Evolutionary conservation across 768 basidiomycete genomes (phyloP).

Genomic region (Boletellus ananas): DNA sequence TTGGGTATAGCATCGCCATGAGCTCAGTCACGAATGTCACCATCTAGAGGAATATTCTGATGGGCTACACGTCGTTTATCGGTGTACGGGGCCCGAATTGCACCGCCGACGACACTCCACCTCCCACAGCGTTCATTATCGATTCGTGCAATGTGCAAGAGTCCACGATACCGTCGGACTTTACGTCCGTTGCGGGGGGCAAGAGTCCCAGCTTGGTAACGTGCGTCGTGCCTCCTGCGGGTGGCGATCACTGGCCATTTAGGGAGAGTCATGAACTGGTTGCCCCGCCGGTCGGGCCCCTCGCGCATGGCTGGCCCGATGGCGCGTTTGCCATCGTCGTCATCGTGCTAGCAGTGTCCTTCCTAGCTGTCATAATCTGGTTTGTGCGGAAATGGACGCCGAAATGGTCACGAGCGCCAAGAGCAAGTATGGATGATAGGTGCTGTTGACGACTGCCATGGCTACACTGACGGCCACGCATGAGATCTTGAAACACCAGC

Average conservation of each 20-base stretch:
- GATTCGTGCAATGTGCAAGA: constrained; percentile 40
- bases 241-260: constrained; percentile 71
- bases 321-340: constrained; percentile 52
- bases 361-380: constrained; percentile 40
- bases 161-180: constrained; percentile 49
- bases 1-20: constrained; percentile 70
- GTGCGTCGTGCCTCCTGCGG: constrained; percentile 63
- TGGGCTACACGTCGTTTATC: constrained; percentile 73
- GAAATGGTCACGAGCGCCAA: constrained; percentile 30
- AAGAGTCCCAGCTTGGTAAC: constrained; percentile 43
- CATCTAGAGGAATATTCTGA: constrained; percentile 53
- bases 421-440: too few species aligned
- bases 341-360: constrained; percentile 45
- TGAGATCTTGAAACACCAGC: too few species aligned
- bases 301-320: constrained; percentile 25
- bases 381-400: constrained; percentile 49
- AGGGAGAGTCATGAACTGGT: constrained; percentile 44
- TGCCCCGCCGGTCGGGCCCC: constrained; percentile 17
- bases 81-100: constrained; percentile 67
- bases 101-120: constrained; percentile 46
- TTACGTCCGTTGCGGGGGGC: constrained; percentile 48
- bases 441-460: too few species aligned
- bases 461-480: too few species aligned
- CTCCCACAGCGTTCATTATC: constrained; percentile 60
- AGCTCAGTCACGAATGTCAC: constrained; percentile 64